Conservation (phyloP, 495 filamentous ascomycete species). For the Penicillium malachiteum region DNA sequence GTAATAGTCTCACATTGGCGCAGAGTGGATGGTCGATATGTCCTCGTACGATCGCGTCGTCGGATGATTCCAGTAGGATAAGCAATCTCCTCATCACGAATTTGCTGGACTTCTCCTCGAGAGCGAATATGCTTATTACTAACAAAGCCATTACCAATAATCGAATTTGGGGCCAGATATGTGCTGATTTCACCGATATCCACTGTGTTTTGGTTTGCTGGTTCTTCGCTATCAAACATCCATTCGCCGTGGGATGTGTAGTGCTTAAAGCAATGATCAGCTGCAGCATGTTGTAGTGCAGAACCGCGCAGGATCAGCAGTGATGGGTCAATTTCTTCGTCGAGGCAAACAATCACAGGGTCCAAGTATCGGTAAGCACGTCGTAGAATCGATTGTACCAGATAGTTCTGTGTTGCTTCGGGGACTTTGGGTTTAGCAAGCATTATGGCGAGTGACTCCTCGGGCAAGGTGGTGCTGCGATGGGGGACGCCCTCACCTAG, state of each 20-base stretch:
- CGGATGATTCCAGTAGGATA: neutral
- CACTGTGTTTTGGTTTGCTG: neutral
- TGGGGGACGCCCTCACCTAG: slow-evolving; percentile 13
- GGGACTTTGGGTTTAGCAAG: slow-evolving; percentile 18
- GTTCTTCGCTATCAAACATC: slow-evolving; percentile 6
- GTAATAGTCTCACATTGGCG: no score
- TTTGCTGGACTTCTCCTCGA: neutral
- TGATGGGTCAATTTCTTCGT: slow-evolving; percentile 2
- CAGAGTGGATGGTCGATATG: neutral
- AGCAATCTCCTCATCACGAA: neutral
- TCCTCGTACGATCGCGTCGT: neutral
- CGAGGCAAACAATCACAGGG: slow-evolving; percentile 21
- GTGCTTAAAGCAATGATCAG: slow-evolving; percentile 21
- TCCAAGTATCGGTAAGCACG: slow-evolving; percentile 24
- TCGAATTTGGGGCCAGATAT: neutral
- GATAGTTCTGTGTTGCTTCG: neutral
- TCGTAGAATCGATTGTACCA: slow-evolving; percentile 13
- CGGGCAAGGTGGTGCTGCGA: slow-evolving; percentile 26
- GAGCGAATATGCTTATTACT: neutral
- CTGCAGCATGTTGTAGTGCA: slow-evolving; percentile 15
- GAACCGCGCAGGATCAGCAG: slow-evolving; percentile 5
- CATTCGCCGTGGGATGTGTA: slow-evolving; percentile 30
- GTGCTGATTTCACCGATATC: neutral
- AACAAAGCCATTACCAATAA: neutral
- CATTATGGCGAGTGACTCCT: slow-evolving; percentile 32